Evolutionary conservation across 2,329 filamentous ascomycete species (phyloP).

Genomic region (Chaetomiaceae sp.): DNA sequence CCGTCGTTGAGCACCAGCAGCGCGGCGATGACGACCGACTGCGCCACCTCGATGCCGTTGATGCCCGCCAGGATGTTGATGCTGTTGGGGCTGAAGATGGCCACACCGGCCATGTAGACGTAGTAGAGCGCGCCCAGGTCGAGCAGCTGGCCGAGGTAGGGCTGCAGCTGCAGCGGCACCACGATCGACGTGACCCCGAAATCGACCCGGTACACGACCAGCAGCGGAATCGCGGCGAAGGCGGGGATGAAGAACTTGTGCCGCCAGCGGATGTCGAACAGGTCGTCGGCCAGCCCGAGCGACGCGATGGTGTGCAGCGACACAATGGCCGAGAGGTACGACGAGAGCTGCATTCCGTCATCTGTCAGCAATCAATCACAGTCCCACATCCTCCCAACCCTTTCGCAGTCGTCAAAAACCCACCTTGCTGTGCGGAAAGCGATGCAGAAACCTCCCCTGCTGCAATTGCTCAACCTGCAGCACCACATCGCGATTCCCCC

Average conservation of each 20-base stretch:
- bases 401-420: too few relatives aligned
- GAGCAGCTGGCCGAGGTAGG: conserved; percentile 77
- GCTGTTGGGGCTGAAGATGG: conserved; percentile 96
- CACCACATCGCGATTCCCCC: conserved; percentile 84
- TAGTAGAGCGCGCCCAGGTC: conserved; percentile 85
- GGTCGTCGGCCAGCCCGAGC: conserved; percentile 88
- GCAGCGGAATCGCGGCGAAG: conserved; percentile 84
- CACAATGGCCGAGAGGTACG: conserved; percentile 88
- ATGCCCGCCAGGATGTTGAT: conserved; percentile 99
- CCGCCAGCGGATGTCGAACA: conserved; percentile 97
- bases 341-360: conserved; percentile 64
- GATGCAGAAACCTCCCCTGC: conserved; percentile 77
- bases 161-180: conserved; percentile 76
- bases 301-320: conserved; percentile 87
- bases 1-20: conserved; percentile 81
- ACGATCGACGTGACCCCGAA: conserved; percentile 96
- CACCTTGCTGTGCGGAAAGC: conserved; percentile 92
- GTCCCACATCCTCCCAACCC: too few relatives aligned
- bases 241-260: conserved; percentile 98
- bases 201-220: conserved; percentile 97
- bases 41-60: conserved; percentile 93
- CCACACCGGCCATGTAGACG: conserved; percentile 89
- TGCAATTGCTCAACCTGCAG: conserved; percentile 67
- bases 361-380: too few relatives aligned
- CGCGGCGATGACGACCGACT: conserved; percentile 83